Evolutionary conservation across 768 basidiomycete genomes (phyloP).

Genomic region (Mycena maculata): DNA sequence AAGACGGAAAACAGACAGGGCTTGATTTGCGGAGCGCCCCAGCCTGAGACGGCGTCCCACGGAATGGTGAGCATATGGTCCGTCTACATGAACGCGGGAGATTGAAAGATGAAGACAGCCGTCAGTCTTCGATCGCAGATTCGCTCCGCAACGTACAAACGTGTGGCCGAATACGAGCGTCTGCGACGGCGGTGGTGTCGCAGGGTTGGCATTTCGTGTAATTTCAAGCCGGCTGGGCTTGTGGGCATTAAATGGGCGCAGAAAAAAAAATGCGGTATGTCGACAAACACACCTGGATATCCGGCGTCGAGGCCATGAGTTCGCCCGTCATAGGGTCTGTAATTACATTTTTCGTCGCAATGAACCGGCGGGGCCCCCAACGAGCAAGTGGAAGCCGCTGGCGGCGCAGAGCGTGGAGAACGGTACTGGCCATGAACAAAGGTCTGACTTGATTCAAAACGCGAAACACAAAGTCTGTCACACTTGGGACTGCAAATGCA

Average conservation of each 20-base stretch:
- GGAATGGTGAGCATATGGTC: slow-evolving; percentile 89
- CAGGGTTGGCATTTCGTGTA: slow-evolving; percentile 61
- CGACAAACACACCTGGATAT: slow-evolving; percentile 59
- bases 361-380: slow-evolving; percentile 29
- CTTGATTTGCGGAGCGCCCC: slow-evolving; percentile 84
- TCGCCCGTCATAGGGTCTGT: slow-evolving; percentile 65
- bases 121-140: slow-evolving; percentile 22
- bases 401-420: slow-evolving; percentile 28
- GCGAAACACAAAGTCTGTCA: background rate
- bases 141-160: slow-evolving; percentile 60
- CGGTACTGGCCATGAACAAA: slow-evolving; percentile 14
- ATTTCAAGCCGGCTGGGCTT: slow-evolving; percentile 68
- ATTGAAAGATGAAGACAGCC: too few species aligned
- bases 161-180: slow-evolving; percentile 86
- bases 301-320: slow-evolving; percentile 52
- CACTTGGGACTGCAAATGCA: too few species aligned
- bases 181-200: slow-evolving; percentile 70
- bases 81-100: slow-evolving; percentile 59
- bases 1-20: slow-evolving; percentile 69
- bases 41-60: slow-evolving; percentile 80
- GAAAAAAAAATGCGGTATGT: background rate
- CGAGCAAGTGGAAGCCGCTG: slow-evolving; percentile 17
- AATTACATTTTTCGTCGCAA: slow-evolving; percentile 26
- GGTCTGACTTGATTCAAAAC: background rate
- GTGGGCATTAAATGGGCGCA: background rate